Evolutionary conservation across 371 early-diverging fungal genomes (phyloP), one percentile per base, ranked within the genome.

Genomic region (Mucor racemosus): DNA sequence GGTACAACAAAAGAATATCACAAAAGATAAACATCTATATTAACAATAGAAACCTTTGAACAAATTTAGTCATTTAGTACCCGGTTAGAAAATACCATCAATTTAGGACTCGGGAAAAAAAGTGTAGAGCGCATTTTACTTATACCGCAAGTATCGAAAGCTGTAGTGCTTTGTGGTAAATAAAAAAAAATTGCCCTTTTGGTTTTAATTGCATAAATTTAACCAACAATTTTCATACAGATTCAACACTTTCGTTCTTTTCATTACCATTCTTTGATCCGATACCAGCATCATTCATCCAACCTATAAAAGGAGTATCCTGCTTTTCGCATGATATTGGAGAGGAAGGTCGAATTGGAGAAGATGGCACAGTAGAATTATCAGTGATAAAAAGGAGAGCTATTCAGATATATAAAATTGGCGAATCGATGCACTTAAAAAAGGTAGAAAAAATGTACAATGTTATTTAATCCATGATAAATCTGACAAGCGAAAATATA

Each of bases 141-240:
- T 15, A 64, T 92, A 6, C 86, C 92, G 4, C 83, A 85, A 44
- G 87, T 93, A n/a, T 81, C 85, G n/a, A 85, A 88, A 64, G 88
- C 92, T 0, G 84, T 91, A 19, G 88, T 90, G 7, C 76, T 90
- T 8, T 87, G 89, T 56, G 94, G 94, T 89, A 90, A 75, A 72
- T 42, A 9, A 15, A 26, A 36, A 4, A 50, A 63, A 50, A 63
- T 5, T 38, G 10, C 26, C 42, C 5, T 21, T 13, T 17, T 19
- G 3, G 7, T 1, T 58, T 34, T 71, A 15, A 35, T 13, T 34
- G 56, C 56, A 56, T 56, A 26, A 35, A 55, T 7, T 7, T n/a
- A 34, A 21, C 55, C 19, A 31, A 53, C 31, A 31, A 17, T 11
- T 4, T 7, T 8, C 55, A n/a, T 17, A 7, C 34, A 89, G 90